A percentile compares a stretch with the other conserved stretches of the same genome.
phyloP scores from a whole-genome alignment of 2,329 filamentous ascomycete genomes.

The Xylaria sp. region DNA sequence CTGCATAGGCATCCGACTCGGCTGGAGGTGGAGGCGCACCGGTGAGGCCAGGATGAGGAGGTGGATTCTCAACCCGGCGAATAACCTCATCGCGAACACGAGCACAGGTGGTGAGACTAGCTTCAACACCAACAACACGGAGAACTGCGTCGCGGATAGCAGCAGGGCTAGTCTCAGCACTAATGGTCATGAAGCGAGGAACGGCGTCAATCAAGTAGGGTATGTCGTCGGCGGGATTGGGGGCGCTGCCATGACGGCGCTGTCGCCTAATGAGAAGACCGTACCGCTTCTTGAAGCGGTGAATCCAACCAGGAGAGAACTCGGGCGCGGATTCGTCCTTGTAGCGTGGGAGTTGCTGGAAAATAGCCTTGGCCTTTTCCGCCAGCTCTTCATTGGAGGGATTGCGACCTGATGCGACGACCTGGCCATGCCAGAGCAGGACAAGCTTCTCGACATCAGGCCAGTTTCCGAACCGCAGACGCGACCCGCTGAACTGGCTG shows the following conservation, averaged over 20 bases:
- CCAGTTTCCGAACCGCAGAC: constrained; percentile 72
- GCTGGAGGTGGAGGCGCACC: constrained; percentile 41
- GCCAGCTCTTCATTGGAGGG: constrained; percentile 72
- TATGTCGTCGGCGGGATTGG: constrained; percentile 66
- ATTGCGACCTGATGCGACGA: constrained; percentile 63
- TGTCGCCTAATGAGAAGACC: constrained; percentile 68
- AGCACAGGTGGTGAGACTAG: constrained; percentile 64
- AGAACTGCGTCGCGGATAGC: constrained; percentile 69
- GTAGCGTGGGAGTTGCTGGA: constrained; percentile 68
- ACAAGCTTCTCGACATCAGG: constrained; percentile 82
- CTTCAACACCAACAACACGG: constrained; percentile 65
- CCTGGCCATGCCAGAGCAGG: constrained; percentile 71
- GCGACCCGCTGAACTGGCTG: constrained; percentile 70
- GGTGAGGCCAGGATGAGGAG: constrained; percentile 45
- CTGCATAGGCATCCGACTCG: constrained; percentile 52
- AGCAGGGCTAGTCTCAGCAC: constrained; percentile 67
- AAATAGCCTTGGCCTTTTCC: constrained; percentile 70
- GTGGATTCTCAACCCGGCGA: constrained; percentile 55
- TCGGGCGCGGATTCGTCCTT: constrained; percentile 70
- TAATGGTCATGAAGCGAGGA: constrained; percentile 68
- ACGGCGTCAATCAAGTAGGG: constrained; percentile 70
- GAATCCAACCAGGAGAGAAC: constrained; percentile 73
- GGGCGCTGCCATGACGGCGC: constrained; percentile 61
- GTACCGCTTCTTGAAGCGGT: constrained; percentile 72
- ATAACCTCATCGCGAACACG: constrained; percentile 69